A percentile compares a stretch with the other conserved stretches of the same genome.
phyloP scores from a whole-genome alignment of 129 eudicot genomes.

The Cynara cardunculus region DNA sequence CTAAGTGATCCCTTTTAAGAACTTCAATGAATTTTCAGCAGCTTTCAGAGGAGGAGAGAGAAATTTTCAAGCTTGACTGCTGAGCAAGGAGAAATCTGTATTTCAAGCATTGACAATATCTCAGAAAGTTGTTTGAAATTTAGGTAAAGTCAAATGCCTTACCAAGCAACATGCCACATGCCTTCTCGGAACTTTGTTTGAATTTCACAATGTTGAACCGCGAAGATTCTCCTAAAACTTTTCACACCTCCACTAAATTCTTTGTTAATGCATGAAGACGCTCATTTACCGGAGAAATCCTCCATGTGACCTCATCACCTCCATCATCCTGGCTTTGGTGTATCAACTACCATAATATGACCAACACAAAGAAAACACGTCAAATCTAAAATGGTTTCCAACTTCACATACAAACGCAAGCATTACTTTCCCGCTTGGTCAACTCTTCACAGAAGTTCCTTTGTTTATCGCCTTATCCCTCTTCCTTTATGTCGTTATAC shows the following conservation, averaged over 20 bases:
- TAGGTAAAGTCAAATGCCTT: conserved; percentile 1
- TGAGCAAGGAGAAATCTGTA: conserved; percentile 50
- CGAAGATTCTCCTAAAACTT: conserved; percentile 79
- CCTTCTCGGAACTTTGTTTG: conserved; percentile 59
- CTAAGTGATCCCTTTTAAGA: conserved; percentile 34
- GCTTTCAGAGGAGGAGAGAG: conserved; percentile 56
- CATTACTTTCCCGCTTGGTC: neutral
- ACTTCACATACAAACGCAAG: neutral
- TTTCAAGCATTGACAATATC: conserved; percentile 11
- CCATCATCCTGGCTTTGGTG: conserved; percentile 98
- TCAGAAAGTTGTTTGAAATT: neutral
- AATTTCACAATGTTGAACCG: conserved; percentile 55
- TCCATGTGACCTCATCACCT: conserved; percentile 95
- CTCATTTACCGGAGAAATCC: conserved; percentile 87
- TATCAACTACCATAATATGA: conserved; percentile 52
- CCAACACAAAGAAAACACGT: conserved; percentile 1
- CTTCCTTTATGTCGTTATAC: neutral
- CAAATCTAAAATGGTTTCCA: conserved; percentile 5
- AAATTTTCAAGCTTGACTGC: conserved; percentile 58
- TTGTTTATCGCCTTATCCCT: neutral
- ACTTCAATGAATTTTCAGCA: conserved; percentile 34
- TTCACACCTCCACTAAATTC: conserved; percentile 52
- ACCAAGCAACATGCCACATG: conserved; percentile 23
- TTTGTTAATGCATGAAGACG: conserved; percentile 76
- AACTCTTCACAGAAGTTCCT: neutral